Conservation (phyloP, 2,329 filamentous ascomycete genomes). For the Xylaria polymorpha region DNA sequence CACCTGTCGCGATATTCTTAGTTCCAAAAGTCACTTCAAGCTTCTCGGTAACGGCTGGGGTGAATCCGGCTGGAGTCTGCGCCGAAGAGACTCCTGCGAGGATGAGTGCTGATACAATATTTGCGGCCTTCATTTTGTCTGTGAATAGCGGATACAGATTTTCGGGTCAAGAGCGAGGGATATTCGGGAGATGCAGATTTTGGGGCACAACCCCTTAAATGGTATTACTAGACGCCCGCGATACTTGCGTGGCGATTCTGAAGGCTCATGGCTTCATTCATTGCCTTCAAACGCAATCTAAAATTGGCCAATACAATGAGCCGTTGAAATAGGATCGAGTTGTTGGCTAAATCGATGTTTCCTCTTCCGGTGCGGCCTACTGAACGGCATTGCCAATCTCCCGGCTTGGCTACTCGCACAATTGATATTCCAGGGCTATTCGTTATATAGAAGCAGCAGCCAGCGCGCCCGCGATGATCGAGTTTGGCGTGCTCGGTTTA, state of each 20-base stretch:
- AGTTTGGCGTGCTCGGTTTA: not conserved
- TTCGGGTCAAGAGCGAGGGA: not conserved
- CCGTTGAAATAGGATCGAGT: constrained; percentile 16
- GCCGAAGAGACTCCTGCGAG: constrained; percentile 41
- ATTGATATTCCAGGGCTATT: not conserved
- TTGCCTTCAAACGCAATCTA: constrained; percentile 31
- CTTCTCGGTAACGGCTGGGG: constrained; percentile 44
- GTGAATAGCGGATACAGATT: constrained; percentile 21
- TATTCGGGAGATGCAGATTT: not conserved
- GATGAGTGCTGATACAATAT: constrained; percentile 39
- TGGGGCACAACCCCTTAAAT: constrained; percentile 25
- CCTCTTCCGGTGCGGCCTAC: constrained; percentile 28
- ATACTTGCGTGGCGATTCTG: not conserved
- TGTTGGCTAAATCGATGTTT: constrained; percentile 38
- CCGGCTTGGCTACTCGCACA: constrained; percentile 36
- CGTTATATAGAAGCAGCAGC: not conserved
- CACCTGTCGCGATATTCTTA: constrained; percentile 45
- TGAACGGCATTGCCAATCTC: constrained; percentile 23
- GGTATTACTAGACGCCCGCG: not conserved
- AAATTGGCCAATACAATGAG: constrained; percentile 24
- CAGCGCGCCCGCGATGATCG: not conserved
- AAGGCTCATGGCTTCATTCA: not conserved
- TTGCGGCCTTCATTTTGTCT: constrained; percentile 44
- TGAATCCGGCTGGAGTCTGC: constrained; percentile 47
- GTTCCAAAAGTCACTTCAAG: constrained; percentile 47